Evolutionary conservation across 371 early-diverging fungal genomes (phyloP).

Genomic region (Mucor circinelloides): DNA sequence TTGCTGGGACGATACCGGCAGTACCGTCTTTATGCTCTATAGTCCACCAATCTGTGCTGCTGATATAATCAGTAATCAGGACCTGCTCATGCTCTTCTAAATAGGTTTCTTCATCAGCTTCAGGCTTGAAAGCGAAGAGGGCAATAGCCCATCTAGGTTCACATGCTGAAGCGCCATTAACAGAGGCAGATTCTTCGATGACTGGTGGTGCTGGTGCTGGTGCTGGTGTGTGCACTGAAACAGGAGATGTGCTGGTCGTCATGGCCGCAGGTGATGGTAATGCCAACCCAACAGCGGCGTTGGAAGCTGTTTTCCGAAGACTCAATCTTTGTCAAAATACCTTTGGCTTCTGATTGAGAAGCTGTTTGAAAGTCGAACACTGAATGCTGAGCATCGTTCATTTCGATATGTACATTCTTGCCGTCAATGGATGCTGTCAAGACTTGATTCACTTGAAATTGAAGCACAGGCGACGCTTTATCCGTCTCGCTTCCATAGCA

Average conservation of each 20-base stretch:
- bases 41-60: slow-evolving; percentile 76
- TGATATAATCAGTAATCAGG: slow-evolving; percentile 67
- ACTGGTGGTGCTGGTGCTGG: not conserved
- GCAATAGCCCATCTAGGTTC: slow-evolving; percentile 67
- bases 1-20: slow-evolving; percentile 59
- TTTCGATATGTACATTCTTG: slow-evolving; percentile 60
- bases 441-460: slow-evolving; percentile 61
- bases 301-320: slow-evolving; percentile 32
- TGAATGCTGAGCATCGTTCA: slow-evolving; percentile 42
- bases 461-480: slow-evolving; percentile 65
- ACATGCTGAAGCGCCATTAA: slow-evolving; percentile 2
- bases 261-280: not conserved
- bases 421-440: slow-evolving; percentile 57
- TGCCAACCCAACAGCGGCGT: not conserved
- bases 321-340: slow-evolving; percentile 61
- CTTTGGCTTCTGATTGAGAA: slow-evolving; percentile 67
- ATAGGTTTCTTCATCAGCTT: slow-evolving; percentile 72
- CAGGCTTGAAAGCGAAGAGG: slow-evolving; percentile 75
- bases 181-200: slow-evolving; percentile 21
- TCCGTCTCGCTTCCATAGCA: slow-evolving; percentile 72
- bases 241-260: not conserved
- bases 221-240: not conserved
- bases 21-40: slow-evolving; percentile 38
- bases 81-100: slow-evolving; percentile 75
- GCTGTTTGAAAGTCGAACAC: slow-evolving; percentile 65